Evolutionary conservation across 2,329 filamentous ascomycete genomes (phyloP).

Genomic region (Fusarium sp.): DNA sequence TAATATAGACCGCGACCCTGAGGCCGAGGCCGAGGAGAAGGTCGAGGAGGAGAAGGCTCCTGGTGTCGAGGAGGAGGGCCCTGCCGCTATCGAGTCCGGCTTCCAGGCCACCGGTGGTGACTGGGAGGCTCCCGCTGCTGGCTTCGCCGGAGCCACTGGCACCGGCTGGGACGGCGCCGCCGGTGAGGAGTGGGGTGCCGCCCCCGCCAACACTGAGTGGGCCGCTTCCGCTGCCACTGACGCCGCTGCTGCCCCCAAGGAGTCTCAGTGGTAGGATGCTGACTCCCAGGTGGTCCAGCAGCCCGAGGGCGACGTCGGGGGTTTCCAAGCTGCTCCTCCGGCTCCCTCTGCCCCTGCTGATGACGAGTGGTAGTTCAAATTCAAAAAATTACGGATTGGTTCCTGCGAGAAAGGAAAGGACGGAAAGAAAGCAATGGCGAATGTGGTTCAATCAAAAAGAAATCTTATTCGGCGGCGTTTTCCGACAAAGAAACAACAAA

Average conservation of each 20-base stretch:
- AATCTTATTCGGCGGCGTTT: constrained; percentile 45
- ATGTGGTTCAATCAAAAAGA: constrained; percentile 46
- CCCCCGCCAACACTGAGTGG: constrained; percentile 78
- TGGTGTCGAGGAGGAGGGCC: constrained; percentile 86
- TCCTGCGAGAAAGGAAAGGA: constrained; percentile 8
- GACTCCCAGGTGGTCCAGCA: constrained; percentile 7
- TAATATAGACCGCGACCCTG: constrained; percentile 88
- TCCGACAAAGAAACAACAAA: constrained; percentile 21
- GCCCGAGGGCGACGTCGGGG: constrained; percentile 29
- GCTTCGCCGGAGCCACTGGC: constrained; percentile 72
- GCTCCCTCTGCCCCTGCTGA: not conserved
- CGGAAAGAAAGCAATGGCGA: constrained; percentile 36
- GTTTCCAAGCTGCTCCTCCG: constrained; percentile 1
- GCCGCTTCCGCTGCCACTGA: constrained; percentile 66
- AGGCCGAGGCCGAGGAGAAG: constrained; percentile 99
- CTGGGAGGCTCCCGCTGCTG: constrained; percentile 87
- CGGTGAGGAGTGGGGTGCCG: constrained; percentile 76
- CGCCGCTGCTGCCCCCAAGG: constrained; percentile 65
- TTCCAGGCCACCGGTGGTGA: constrained; percentile 79
- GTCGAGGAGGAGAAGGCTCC: constrained; percentile 92
- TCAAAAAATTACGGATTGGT: constrained; percentile 37
- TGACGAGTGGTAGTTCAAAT: constrained; percentile 38
- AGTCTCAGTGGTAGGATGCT: constrained; percentile 67
- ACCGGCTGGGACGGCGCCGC: constrained; percentile 72
- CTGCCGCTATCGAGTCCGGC: constrained; percentile 83